Evolutionary conservation across 202 grass and related monocot species (phyloP).

Genomic region (Panicum hallii): DNA sequence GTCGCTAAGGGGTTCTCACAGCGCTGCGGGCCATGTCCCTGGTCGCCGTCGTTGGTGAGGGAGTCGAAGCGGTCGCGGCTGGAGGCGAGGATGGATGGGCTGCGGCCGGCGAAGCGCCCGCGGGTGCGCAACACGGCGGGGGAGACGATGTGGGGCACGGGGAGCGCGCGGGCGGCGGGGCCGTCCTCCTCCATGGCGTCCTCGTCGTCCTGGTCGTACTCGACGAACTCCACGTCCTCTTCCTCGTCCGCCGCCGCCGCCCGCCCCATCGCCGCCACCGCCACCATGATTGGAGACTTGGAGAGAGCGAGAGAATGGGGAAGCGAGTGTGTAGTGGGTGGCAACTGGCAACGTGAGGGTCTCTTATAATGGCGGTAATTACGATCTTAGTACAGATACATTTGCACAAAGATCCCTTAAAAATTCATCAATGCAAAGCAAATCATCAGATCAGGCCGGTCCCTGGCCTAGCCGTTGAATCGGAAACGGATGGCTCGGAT

Average conservation of each 20-base stretch:
- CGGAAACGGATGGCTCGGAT: background rate
- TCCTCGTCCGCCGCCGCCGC: conserved; percentile 40
- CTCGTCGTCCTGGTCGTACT: conserved; percentile 68
- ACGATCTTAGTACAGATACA: background rate
- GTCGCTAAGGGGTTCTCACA: conserved; percentile 50
- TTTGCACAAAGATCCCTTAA: conserved; percentile 8
- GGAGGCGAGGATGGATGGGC: conserved; percentile 54
- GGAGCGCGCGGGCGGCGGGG: conserved; percentile 52
- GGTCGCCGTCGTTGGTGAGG: conserved; percentile 33
- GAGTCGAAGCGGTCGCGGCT: conserved; percentile 65
- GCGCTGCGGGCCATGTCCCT: conserved; percentile 69
- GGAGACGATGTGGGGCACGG: conserved; percentile 74
- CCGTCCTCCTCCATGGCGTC: conserved; percentile 82
- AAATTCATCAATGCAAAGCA: background rate
- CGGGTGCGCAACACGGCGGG: conserved; percentile 50
- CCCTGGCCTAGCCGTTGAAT: background rate
- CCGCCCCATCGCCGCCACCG: conserved; percentile 37
- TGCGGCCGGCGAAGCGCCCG: conserved; percentile 58
- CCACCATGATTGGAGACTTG: background rate
- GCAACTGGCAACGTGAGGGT: conserved; percentile 9
- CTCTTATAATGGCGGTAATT: conserved; percentile 50
- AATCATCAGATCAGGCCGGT: background rate
- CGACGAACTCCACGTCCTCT: conserved; percentile 62
- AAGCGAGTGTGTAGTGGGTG: background rate
- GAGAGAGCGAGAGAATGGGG: background rate